Percentiles rank a stretch among this genome's conserved stretches.
Conservation (phyloP, 2,329 filamentous ascomycete species). For the Fusarium sp. region DNA sequence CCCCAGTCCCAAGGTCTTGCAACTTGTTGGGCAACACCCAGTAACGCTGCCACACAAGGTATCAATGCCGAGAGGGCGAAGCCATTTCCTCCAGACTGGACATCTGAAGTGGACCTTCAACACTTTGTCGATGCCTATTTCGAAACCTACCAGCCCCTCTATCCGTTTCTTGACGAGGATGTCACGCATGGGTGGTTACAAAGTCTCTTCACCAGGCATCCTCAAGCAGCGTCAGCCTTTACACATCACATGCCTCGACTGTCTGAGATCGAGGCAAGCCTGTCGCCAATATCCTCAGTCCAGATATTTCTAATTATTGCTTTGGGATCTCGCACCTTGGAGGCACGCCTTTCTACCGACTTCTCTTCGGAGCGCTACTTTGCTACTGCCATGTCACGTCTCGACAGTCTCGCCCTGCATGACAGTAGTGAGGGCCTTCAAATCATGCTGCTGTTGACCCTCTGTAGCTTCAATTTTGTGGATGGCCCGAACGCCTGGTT, state of each 20-base stretch:
- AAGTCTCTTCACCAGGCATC: constrained; percentile 12
- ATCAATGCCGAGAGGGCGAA: neutral
- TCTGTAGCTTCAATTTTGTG: constrained; percentile 25
- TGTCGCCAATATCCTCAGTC: constrained; percentile 11
- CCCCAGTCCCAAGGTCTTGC: constrained; percentile 27
- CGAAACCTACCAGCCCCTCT: constrained; percentile 27
- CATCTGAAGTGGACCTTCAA: constrained; percentile 26
- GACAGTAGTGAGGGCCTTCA: constrained; percentile 30
- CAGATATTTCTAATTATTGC: constrained; percentile 29
- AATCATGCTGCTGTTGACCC: constrained; percentile 24
- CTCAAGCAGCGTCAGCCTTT: neutral
- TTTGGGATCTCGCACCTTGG: constrained; percentile 19
- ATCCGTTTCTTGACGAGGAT: constrained; percentile 30
- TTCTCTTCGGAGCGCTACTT: constrained; percentile 14
- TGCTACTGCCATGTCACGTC: constrained; percentile 24
- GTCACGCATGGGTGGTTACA: constrained; percentile 9
- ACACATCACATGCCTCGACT: constrained; percentile 13
- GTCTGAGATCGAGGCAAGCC: constrained; percentile 7
- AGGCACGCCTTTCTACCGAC: constrained; percentile 8
- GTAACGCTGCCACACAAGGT: neutral
- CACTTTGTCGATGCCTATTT: constrained; percentile 33
- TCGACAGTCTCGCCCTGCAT: constrained; percentile 16
- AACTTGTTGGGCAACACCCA: constrained; percentile 14
- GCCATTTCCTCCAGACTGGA: constrained; percentile 23
- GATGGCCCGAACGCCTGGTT: constrained; percentile 31